Evolutionary conservation across 306 rosid species (phyloP).

Genomic region (Cucurbita pepo): DNA sequence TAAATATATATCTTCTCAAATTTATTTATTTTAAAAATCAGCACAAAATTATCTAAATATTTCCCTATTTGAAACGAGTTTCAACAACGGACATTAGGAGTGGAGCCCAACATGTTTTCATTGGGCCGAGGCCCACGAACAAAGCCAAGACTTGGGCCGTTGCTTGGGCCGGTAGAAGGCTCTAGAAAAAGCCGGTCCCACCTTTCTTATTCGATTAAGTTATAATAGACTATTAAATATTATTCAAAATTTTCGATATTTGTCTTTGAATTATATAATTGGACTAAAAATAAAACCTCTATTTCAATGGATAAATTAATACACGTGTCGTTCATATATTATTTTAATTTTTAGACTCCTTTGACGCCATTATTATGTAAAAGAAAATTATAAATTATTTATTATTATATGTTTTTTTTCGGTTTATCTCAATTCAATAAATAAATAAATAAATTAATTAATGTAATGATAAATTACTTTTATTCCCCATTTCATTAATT

Average conservation of each 20-base stretch:
- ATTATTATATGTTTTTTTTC: too few species aligned
- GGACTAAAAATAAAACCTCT: too few species aligned
- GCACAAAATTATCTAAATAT: background rate
- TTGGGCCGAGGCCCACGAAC: background rate
- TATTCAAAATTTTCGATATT: too few species aligned
- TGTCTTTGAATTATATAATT: too few species aligned
- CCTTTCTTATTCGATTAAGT: background rate
- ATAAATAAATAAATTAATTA: too few species aligned
- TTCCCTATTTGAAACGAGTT: background rate
- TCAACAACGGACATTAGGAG: background rate
- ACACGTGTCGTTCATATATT: background rate
- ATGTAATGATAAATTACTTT: too few species aligned
- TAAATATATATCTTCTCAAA: background rate
- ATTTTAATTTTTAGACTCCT: too few species aligned
- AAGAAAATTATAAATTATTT: too few species aligned
- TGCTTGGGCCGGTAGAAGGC: background rate
- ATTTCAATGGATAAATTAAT: background rate
- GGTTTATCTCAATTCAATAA: too few species aligned
- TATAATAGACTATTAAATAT: too few species aligned
- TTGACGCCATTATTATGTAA: too few species aligned
- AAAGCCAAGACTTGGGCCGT: background rate
- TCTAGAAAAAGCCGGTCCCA: background rate
- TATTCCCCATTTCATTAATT: too few species aligned
- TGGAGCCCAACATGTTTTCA: background rate
- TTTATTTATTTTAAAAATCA: background rate